These are phyloP conservation scores for Murraya koenigii DNA, from an alignment of 345 rosid species.

Conservation along the genomic window DNA sequence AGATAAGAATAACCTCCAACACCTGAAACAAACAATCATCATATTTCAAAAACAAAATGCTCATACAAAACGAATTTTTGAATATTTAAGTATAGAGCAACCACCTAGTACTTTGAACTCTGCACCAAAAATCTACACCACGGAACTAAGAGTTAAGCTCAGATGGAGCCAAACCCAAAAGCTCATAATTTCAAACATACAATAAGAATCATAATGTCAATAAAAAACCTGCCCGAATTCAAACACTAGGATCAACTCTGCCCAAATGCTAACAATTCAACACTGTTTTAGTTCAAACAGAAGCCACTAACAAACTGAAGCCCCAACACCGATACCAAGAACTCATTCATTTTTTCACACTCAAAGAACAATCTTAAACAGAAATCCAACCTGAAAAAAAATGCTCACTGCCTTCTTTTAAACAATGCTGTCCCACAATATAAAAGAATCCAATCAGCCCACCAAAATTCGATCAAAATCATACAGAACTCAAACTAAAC, in stretches of 20 bases:
- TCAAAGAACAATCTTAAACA: not conserved
- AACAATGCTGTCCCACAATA: not conserved
- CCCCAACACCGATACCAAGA: not conserved
- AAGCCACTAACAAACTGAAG: not conserved
- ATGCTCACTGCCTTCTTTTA: not conserved
- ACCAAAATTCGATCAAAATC: not conserved
- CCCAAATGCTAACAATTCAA: not conserved
- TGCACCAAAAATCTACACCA: slow-evolving; percentile 1
- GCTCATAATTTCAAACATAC: not conserved
- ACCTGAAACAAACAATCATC: slow-evolving; percentile 37
- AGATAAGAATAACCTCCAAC: slow-evolving; percentile 95
- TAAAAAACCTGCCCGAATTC: not conserved
- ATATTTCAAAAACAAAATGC: not conserved
- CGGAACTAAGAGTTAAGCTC: not conserved
- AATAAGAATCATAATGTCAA: not conserved
- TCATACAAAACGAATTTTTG: not conserved
- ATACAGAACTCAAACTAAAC: not conserved
- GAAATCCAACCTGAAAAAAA: not conserved
- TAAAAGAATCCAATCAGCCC: not conserved
- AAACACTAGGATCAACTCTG: not conserved
- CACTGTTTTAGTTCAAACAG: not conserved
- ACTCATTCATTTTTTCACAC: not conserved
- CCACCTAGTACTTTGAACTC: not conserved
- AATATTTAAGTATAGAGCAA: not conserved
- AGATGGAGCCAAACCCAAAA: not conserved